These are phyloP conservation scores for Cystobasidium tubakii DNA, from an alignment of 768 basidiomycete species.

Conservation along the genomic window DNA sequence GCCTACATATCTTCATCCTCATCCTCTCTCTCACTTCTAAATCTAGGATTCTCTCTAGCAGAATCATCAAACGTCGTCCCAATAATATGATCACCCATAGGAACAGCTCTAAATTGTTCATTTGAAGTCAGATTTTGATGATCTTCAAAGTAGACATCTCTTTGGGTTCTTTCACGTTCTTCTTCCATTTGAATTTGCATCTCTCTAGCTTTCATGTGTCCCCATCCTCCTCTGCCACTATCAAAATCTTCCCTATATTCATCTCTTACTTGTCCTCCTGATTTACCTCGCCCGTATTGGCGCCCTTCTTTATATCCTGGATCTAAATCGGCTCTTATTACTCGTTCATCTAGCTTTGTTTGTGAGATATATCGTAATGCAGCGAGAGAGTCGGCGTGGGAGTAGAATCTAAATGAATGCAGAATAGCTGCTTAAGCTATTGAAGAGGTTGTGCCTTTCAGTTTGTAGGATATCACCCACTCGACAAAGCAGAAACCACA, in stretches of 20 bases:
- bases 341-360: slow-evolving; percentile 97
- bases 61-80: neutral
- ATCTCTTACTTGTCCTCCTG: slow-evolving; percentile 88
- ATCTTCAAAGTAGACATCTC: slow-evolving; percentile 27
- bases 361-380: slow-evolving; percentile 90
- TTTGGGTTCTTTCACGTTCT: neutral
- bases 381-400: slow-evolving; percentile 84
- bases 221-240: slow-evolving; percentile 90
- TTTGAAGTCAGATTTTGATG: neutral
- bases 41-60: slow-evolving; percentile 27
- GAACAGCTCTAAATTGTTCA: neutral
- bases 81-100: slow-evolving; percentile 24
- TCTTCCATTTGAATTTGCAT: slow-evolving; percentile 1
- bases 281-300: slow-evolving; percentile 95
- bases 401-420: slow-evolving; percentile 60
- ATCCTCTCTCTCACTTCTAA: slow-evolving; percentile 34
- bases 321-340: slow-evolving; percentile 96
- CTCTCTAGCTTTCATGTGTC: slow-evolving; percentile 54
- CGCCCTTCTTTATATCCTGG: slow-evolving; percentile 92
- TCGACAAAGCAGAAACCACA: slow-evolving; percentile 95
- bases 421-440: too few relatives aligned
- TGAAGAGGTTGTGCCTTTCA: neutral
- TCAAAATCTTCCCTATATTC: slow-evolving; percentile 97
- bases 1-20: slow-evolving; percentile 27
- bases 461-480: slow-evolving; percentile 34